Conservation (phyloP, 1,284 basidiomycete species). For the Rhodotorula sp. region DNA sequence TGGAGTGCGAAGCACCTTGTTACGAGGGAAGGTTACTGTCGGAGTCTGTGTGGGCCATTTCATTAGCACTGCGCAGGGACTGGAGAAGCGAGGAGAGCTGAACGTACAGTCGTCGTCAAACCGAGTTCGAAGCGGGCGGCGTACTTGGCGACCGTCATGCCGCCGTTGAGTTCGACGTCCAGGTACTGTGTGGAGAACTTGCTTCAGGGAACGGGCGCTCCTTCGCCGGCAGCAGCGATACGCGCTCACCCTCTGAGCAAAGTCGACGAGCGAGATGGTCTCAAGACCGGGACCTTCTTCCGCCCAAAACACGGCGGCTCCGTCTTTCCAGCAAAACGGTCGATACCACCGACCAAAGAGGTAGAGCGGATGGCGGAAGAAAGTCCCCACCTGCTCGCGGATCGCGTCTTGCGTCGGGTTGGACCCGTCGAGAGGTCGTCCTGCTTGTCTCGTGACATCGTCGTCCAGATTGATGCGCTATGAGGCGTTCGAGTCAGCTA, state of each 20-base stretch:
- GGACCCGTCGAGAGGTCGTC: constrained; percentile 3
- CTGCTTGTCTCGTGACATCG: not conserved
- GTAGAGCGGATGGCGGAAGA: constrained; percentile 16
- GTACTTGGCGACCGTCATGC: constrained; percentile 42
- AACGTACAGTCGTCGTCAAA: constrained; percentile 40
- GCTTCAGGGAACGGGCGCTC: not conserved
- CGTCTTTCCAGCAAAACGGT: constrained; percentile 43
- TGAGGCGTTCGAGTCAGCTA: not conserved
- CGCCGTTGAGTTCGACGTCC: constrained; percentile 34
- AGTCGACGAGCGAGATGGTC: constrained; percentile 15
- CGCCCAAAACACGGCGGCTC: constrained; percentile 40
- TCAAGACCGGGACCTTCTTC: constrained; percentile 24
- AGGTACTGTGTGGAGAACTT: constrained; percentile 31
- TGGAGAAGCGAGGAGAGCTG: not conserved
- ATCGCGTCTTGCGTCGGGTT: not conserved
- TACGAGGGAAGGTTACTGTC: constrained; percentile 16
- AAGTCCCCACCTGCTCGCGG: constrained; percentile 1
- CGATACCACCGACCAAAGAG: constrained; percentile 39
- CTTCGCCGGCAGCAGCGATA: not conserved
- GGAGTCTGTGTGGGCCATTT: constrained; percentile 13
- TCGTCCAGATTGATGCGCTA: constrained; percentile 29
- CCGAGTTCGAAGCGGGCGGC: constrained; percentile 44
- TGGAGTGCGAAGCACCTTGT: constrained; percentile 22
- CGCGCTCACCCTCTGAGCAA: constrained; percentile 16
- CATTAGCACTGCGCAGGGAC: too few species aligned